phyloP scores from a whole-genome alignment of 2,329 filamentous ascomycete species.

The Fusarium sp. region DNA sequence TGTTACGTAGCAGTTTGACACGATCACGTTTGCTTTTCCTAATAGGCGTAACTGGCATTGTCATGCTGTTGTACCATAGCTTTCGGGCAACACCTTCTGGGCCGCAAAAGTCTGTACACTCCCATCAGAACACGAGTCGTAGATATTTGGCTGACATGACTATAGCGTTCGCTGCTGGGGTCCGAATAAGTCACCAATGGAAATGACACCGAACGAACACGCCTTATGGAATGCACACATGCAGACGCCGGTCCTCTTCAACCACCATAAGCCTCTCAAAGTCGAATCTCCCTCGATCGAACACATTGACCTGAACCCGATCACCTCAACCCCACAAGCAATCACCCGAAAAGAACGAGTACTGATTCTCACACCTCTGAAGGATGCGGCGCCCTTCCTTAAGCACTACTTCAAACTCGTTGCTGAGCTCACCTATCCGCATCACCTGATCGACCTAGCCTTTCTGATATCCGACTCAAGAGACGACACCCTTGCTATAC shows the following conservation, averaged over 20 bases:
- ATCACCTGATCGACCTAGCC: conserved; percentile 92
- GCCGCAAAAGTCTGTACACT: conserved; percentile 82
- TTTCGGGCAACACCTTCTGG: conserved; percentile 84
- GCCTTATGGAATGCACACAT: conserved; percentile 89
- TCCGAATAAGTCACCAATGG: conserved; percentile 93
- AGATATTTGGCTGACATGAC: conserved; percentile 29
- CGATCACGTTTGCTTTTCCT: conserved; percentile 83
- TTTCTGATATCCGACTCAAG: conserved; percentile 94
- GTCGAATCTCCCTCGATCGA: conserved; percentile 85
- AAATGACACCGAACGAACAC: conserved; percentile 93
- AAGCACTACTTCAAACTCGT: conserved; percentile 94
- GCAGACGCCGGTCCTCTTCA: conserved; percentile 94
- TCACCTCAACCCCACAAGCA: conserved; percentile 85
- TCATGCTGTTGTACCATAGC: conserved; percentile 90
- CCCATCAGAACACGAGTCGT: conserved; percentile 43
- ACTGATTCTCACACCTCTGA: conserved; percentile 91
- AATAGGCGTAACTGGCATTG: conserved; percentile 75
- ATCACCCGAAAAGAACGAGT: conserved; percentile 85
- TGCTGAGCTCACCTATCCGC: conserved; percentile 90
- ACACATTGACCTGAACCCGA: conserved; percentile 85
- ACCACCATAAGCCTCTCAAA: conserved; percentile 89
- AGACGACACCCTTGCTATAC: conserved; percentile 90
- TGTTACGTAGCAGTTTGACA: conserved; percentile 77
- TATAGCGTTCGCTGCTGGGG: conserved; percentile 96
- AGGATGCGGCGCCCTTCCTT: conserved; percentile 86